Base-by-base conservation (phyloP, 2,329 filamentous ascomycete genomes). In the Phialocephala sp. region DNA sequence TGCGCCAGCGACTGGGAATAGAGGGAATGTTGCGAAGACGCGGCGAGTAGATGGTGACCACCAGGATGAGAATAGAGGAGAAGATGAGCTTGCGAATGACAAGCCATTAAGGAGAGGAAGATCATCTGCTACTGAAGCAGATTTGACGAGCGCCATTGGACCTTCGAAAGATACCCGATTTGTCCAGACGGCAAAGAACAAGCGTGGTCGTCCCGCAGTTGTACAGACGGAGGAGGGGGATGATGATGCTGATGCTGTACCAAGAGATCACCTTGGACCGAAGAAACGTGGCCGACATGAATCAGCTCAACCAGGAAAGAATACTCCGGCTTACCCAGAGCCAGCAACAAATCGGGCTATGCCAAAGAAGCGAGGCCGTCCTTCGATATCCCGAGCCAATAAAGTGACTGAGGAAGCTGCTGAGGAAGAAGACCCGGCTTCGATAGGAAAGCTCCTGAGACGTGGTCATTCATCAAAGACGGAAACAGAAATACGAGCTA, bases 391-490 rank as follows among this genome's bases (percentile, higher is more conserved):
- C n/a, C 27, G 27, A 32, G 27, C 27, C 27, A 32, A 32, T 6
- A 32, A 32, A 32, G 11, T 1, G 2, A 12, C 18, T 6, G n/a
- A 39, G 8, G 64, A 32, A 45, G 27, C 22, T 36, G 32, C 54
- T 20, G 43, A 52, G 41, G 20, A 60, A 36, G 56, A 37, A 43
- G n/a, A n/a, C 5, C 20, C 43, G 15, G 24, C 27, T 27, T 22
- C 60, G 11, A 22, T 24, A 37, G 18, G 36, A 22, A 43, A 59
- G 1, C 41, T 43, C 8, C 14, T 35, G 24, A 64, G 58, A 43
- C 47, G 59, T n/a, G 61, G 63, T 14, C 35, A 59, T 35, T 59
- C 66, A 2, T 66, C 63, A 35, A 68, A 68, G 20, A 60, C 54
- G 11, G 59, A 65, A 52, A 50, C 55, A 35, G 63, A 68, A 50